Percentiles rank a stretch among this genome's conserved stretches.
Conservation (phyloP, 305 asterid genomes). For the Fraxinus albicans region DNA sequence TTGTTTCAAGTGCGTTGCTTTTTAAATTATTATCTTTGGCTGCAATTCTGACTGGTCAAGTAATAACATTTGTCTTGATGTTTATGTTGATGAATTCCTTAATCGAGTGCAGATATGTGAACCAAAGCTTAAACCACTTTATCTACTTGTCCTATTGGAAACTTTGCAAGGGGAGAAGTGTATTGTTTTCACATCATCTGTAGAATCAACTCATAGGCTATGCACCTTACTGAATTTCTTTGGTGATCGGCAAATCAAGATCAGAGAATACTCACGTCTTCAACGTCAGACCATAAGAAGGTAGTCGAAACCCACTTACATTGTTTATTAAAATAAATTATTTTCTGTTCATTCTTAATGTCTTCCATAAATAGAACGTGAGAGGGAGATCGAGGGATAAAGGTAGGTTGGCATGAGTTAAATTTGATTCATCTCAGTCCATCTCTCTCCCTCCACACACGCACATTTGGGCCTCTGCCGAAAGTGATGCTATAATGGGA, state of each 20-base stretch:
- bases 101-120: slow-evolving; percentile 59
- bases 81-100: slow-evolving; percentile 15
- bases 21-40: background rate
- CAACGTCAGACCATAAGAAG: slow-evolving; percentile 81
- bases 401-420: background rate
- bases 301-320: slow-evolving; percentile 27
- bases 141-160: slow-evolving; percentile 70
- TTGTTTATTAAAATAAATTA: background rate
- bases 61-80: background rate
- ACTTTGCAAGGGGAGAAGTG: slow-evolving; percentile 67
- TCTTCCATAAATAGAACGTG: background rate
- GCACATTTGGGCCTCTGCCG: too few species aligned
- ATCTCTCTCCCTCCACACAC: too few species aligned
- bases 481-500: too few species aligned
- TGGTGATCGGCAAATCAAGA: slow-evolving; percentile 50
- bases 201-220: slow-evolving; percentile 75
- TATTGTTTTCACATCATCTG: slow-evolving; percentile 84
- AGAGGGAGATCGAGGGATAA: background rate
- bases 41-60: background rate
- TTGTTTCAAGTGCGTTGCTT: background rate
- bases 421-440: background rate
- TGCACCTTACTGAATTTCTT: slow-evolving; percentile 65
- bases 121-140: slow-evolving; percentile 75
- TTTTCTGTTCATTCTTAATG: background rate
- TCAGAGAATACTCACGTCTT: slow-evolving; percentile 82